Evolutionary conservation across 1,284 basidiomycete species (phyloP).

Genomic region (Amylostereum chailletii): DNA sequence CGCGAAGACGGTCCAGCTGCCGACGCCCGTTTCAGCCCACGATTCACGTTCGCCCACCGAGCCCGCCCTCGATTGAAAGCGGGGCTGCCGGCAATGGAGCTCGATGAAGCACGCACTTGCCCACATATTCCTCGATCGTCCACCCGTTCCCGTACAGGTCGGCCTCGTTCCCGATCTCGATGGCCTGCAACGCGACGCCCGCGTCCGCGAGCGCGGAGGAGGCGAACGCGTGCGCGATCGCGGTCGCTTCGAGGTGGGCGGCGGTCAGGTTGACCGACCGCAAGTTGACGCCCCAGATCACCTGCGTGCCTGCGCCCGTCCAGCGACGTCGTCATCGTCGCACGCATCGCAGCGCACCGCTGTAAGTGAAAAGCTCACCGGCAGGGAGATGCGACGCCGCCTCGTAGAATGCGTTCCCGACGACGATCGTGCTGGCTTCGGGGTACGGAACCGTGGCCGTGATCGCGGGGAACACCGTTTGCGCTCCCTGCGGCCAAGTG

Average conservation of each 20-base stretch:
- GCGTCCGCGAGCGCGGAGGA: constrained; percentile 31
- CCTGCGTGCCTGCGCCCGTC: constrained; percentile 36
- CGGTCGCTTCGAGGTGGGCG: constrained; percentile 46
- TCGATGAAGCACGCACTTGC: constrained; percentile 32
- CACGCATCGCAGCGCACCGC: not conserved
- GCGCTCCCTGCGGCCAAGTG: constrained; percentile 22
- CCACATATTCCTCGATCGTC: constrained; percentile 40
- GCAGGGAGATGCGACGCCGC: constrained; percentile 46
- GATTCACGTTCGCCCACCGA: too few relatives aligned
- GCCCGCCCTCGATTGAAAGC: not conserved
- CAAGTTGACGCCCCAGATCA: constrained; percentile 68
- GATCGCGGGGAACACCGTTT: constrained; percentile 35
- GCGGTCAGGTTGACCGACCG: constrained; percentile 48
- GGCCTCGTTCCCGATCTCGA: constrained; percentile 40
- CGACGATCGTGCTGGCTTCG: constrained; percentile 46
- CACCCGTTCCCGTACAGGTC: constrained; percentile 47
- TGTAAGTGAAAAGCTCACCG: constrained; percentile 21
- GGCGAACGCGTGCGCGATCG: constrained; percentile 45
- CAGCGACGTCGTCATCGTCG: not conserved
- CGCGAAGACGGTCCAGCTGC: constrained; percentile 25
- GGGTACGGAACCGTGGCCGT: constrained; percentile 49
- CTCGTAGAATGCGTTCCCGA: constrained; percentile 52
- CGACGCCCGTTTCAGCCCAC: not conserved
- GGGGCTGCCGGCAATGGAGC: not conserved
- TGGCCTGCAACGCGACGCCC: constrained; percentile 26